A percentile compares a stretch with the other conserved stretches of the same genome.
These are phyloP conservation scores for Thermothielavioides terrestris DNA, from an alignment of 495 filamentous ascomycete genomes.

Conservation along the genomic window DNA sequence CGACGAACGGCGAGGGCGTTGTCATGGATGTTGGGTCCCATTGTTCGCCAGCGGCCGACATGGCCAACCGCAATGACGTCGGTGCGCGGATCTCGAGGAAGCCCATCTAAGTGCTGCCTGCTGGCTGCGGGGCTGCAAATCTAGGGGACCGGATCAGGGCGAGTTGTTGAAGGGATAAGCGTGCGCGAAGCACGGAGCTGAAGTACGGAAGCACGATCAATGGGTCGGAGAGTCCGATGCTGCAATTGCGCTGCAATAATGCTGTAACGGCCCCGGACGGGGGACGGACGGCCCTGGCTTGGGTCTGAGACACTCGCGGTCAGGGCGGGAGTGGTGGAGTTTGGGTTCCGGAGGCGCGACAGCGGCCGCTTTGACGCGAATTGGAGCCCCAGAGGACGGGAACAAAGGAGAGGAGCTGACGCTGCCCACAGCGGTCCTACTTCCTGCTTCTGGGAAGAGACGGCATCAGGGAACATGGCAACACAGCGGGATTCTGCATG, in stretches of 20 bases:
- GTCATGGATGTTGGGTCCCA: conserved; percentile 14
- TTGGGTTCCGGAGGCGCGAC: too few species aligned
- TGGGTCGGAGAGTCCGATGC: background rate
- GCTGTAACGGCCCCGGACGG: background rate
- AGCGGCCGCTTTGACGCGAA: too few species aligned
- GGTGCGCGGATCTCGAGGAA: conserved; percentile 45
- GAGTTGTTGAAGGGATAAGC: too few species aligned
- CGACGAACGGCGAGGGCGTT: conserved; percentile 19
- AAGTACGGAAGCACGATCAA: background rate
- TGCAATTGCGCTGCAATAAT: conserved; percentile 3
- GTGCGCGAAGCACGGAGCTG: background rate
- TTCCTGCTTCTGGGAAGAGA: too few species aligned
- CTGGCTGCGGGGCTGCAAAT: too few species aligned
- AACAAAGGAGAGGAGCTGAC: too few species aligned
- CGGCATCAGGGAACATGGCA: too few species aligned
- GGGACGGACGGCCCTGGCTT: background rate
- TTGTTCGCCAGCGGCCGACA: conserved; percentile 24
- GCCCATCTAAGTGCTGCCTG: conserved; percentile 26
- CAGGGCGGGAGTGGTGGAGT: background rate
- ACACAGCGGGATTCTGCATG: too few species aligned
- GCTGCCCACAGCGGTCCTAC: too few species aligned
- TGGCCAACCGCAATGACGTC: conserved; percentile 52
- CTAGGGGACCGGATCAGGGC: too few species aligned
- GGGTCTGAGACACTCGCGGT: background rate
- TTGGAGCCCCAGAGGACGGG: too few species aligned